Base-by-base conservation (phyloP, 129 eudicot species). In the Tagetes erecta region DNA sequence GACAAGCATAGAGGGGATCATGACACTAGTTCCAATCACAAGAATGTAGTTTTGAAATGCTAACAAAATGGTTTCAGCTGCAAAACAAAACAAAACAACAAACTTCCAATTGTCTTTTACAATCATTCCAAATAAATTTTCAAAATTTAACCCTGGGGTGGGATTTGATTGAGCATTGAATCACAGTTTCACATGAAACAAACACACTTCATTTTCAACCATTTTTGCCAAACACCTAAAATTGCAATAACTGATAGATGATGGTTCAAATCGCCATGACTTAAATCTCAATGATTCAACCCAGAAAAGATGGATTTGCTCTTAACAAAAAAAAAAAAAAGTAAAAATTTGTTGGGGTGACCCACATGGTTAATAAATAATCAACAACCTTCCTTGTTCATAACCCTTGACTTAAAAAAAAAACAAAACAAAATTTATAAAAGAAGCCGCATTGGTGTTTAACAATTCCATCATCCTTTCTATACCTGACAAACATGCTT, bases 31-130 rank as follows among this genome's bases (percentile, higher is more conserved):
- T 68, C 99, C 99, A 45, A 95, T 83, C 81, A 91, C 85, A 60
- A 91, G 46, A 76, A 95, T 95, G 87, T 95, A 95, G 81, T 95
- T 91, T 82, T 95, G 99, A 81, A 95, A 95, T 30, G 91, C 99
- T 71, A 95, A 85, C 78, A 91, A 78, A 74, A 95, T 82, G 31
- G 99, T 91, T 88, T 95, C 99, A 64, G 86, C 99, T 95, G 97
- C 94, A 85, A 64, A 69, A 80, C 37, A 63, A 35, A 44, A 20
- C 59, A 8, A 50, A 75, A 63, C 74, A 76, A 60, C 34, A 20
- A 66, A 40, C 13, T 59, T 11, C 13, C 14, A 10, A 14, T 76
- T 76, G 73, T 68, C 80, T 2, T 76, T 68, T 56, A 76, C 58
- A 57, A 36, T 56, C 31, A 45, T 77, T 68, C 81, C 75, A 68